Conservation (phyloP, 176 grass and related monocot genomes). For the Bonia amplexicaulis region DNA sequence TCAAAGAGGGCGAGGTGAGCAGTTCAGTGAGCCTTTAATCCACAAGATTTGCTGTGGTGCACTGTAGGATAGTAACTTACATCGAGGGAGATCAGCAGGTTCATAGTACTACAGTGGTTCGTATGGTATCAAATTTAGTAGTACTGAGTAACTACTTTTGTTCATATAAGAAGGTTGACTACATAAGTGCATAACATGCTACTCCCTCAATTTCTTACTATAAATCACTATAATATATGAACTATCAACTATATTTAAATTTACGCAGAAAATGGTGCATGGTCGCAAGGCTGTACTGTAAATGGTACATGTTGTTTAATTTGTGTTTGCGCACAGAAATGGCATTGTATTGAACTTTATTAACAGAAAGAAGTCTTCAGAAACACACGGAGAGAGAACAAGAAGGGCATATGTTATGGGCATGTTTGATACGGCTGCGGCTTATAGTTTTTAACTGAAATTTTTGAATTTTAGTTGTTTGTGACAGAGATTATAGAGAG, state of each 20-base stretch:
- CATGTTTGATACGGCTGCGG: too few species aligned
- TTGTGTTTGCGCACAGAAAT: not conserved
- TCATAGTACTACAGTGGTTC: not conserved
- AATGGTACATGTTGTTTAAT: too few species aligned
- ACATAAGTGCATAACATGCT: not conserved
- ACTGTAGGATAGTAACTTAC: not conserved
- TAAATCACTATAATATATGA: not conserved
- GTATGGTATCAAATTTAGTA: not conserved
- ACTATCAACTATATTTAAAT: not conserved
- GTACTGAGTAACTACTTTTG: not conserved
- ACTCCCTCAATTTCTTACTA: not conserved
- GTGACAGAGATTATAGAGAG: too few species aligned
- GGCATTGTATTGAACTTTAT: not conserved
- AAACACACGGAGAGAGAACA: not conserved
- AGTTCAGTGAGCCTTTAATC: not conserved
- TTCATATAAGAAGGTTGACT: not conserved
- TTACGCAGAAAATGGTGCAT: not conserved
- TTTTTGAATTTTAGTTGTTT: too few species aligned
- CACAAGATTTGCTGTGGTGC: not conserved
- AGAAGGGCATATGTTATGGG: constrained; percentile 11
- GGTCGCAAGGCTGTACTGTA: not conserved
- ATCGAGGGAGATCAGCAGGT: not conserved
- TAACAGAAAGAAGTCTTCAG: constrained; percentile 4
- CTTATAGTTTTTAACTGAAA: too few species aligned
- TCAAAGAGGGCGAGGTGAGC: not conserved